Conservation (phyloP, 2,329 filamentous ascomycete species). For the Penicillium fuscoglaucum region DNA sequence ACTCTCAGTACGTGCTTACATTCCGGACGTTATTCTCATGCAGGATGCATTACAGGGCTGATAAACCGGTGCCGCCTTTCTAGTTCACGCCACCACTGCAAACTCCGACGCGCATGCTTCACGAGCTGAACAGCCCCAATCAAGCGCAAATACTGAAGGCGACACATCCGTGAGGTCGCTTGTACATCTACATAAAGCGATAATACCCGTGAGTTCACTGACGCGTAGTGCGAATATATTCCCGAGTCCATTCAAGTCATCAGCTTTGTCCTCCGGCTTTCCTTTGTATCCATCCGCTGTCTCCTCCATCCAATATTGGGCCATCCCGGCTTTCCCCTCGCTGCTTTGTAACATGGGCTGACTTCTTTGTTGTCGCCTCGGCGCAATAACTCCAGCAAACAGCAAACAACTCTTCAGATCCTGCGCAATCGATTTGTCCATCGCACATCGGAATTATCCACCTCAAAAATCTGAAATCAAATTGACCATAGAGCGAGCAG, state of each 20-base stretch:
- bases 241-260: neutral
- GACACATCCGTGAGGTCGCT: neutral
- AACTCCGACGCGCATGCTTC: constrained; percentile 8
- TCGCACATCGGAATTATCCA: neutral
- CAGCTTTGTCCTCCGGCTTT: neutral
- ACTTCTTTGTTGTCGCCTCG: constrained; percentile 20
- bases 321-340: neutral
- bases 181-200: neutral
- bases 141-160: neutral
- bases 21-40: neutral
- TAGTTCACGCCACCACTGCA: neutral
- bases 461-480: neutral
- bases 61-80: neutral
- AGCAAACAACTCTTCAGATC: constrained; percentile 4
- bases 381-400: constrained; percentile 15
- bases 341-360: constrained; percentile 14
- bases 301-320: neutral
- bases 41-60: neutral
- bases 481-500: neutral
- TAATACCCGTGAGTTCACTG: neutral
- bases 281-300: constrained; percentile 3
- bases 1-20: neutral
- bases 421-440: neutral
- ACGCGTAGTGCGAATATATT: neutral
- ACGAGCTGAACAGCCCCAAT: neutral